A percentile compares a stretch with the other conserved stretches of the same genome.
Conservation (phyloP, 805 yeast species). For the Torulaspora microellipsoides region DNA sequence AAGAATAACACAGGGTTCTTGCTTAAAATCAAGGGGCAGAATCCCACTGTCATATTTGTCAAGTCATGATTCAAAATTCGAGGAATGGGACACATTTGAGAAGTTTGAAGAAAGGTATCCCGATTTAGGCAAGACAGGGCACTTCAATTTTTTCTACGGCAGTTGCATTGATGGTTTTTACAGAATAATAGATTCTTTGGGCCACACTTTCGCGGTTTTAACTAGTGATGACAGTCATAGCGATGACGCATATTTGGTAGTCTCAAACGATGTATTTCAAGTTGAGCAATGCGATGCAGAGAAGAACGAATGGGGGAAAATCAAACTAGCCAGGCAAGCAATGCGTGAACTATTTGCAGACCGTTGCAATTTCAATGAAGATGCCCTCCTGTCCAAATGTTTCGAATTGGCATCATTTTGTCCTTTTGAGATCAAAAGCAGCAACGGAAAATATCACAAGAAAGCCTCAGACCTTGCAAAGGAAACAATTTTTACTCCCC, state of each 20-base stretch:
- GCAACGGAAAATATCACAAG: slow-evolving; percentile 28
- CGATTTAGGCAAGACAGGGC: slow-evolving; percentile 23
- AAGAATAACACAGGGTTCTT: slow-evolving; percentile 8
- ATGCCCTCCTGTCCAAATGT: slow-evolving; percentile 40
- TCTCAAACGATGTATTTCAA: slow-evolving; percentile 33
- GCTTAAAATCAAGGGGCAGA: slow-evolving; percentile 40
- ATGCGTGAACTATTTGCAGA: slow-evolving; percentile 35
- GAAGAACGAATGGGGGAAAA: slow-evolving; percentile 73
- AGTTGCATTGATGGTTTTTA: slow-evolving; percentile 24
- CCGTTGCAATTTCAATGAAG: slow-evolving; percentile 29
- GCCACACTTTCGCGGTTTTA: slow-evolving; percentile 30
- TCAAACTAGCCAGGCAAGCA: slow-evolving; percentile 47
- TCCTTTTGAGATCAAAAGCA: slow-evolving; percentile 32
- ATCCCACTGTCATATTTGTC: slow-evolving; percentile 41
- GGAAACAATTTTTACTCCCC: slow-evolving; percentile 69
- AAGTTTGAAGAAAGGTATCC: slow-evolving; percentile 23
- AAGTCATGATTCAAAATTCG: slow-evolving; percentile 18
- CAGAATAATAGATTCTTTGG: slow-evolving; percentile 27
- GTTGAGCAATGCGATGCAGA: slow-evolving; percentile 28
- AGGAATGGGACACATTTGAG: slow-evolving; percentile 28
- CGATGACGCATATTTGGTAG: slow-evolving; percentile 18
- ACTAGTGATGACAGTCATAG: slow-evolving; percentile 24
- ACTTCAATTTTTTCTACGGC: slow-evolving; percentile 39
- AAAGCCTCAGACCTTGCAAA: slow-evolving; percentile 41
- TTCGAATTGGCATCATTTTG: slow-evolving; percentile 53